These are phyloP conservation scores for Russula ochroleuca DNA, from an alignment of 768 basidiomycete genomes.

Conservation along the genomic window DNA sequence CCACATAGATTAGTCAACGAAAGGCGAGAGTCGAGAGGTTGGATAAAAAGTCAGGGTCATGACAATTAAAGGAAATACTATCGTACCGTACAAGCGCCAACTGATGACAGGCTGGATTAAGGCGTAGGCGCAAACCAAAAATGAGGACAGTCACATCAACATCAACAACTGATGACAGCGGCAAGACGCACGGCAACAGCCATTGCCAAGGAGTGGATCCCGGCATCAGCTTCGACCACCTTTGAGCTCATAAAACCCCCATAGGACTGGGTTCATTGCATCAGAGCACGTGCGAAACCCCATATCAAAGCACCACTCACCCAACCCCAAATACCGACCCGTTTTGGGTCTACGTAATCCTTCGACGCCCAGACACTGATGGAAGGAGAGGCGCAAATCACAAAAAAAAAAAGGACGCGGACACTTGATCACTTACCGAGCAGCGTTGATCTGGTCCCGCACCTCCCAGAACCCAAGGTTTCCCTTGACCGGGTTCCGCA, in stretches of 20 bases:
- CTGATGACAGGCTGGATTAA: conserved; percentile 71
- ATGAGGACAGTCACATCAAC: background rate
- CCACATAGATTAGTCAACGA: background rate
- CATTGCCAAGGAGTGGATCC: conserved; percentile 87
- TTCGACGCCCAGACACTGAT: conserved; percentile 76
- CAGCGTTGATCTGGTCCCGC: conserved; percentile 83
- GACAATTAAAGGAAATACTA: background rate
- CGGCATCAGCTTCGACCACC: conserved; percentile 84
- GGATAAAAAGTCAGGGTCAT: background rate
- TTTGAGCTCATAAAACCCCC: conserved; percentile 97
- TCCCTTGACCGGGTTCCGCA: conserved; percentile 85
- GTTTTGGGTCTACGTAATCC: conserved; percentile 79
- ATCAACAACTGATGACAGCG: background rate
- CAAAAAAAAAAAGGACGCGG: background rate
- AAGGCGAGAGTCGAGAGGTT: background rate
- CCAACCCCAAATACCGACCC: conserved; percentile 99
- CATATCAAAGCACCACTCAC: conserved; percentile 41
- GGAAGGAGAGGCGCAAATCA: background rate
- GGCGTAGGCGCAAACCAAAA: background rate
- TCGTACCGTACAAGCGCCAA: conserved; percentile 74
- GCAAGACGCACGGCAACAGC: conserved; percentile 68
- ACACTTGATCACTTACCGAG: conserved; percentile 49
- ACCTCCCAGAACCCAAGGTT: conserved; percentile 89
- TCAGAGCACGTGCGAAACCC: background rate
- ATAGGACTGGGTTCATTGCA: conserved; percentile 58